Evolutionary conservation across 2,329 filamentous ascomycete genomes (phyloP).

Genomic region (Trichoderma citrinoviride): DNA sequence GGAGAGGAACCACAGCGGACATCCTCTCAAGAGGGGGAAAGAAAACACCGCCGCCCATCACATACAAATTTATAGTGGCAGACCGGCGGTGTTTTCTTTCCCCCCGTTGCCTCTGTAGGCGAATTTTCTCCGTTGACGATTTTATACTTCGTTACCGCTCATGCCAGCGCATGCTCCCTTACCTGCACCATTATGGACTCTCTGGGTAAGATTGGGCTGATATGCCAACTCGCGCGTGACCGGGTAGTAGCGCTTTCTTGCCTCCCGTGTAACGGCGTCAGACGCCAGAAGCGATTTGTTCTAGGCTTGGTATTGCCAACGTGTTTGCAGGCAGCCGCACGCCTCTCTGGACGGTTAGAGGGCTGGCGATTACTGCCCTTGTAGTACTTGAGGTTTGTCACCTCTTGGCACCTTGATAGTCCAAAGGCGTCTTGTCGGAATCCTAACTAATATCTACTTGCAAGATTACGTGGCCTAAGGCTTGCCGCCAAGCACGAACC

Average conservation of each 20-base stretch:
- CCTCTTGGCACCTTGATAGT: neutral
- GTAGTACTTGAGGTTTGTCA: neutral
- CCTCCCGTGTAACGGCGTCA: neutral
- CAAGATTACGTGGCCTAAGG: neutral
- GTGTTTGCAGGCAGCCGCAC: neutral
- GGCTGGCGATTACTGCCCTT: neutral
- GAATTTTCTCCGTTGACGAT: neutral
- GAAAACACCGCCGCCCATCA: no score
- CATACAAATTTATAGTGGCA: no score
- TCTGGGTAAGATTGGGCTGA: conserved; percentile 4
- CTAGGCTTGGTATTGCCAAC: neutral
- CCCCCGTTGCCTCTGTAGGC: no score
- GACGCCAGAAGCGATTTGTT: neutral
- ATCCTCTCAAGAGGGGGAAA: no score
- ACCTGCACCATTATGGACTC: neutral
- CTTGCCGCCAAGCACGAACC: neutral
- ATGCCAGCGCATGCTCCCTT: neutral
- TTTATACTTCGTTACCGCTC: neutral
- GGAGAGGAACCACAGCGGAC: neutral
- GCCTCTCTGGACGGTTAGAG: neutral
- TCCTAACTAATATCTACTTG: neutral
- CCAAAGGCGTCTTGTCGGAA: neutral
- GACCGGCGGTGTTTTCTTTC: no score
- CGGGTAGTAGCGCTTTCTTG: neutral
- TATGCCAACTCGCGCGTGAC: neutral